Base-by-base conservation (phyloP, 2,329 filamentous ascomycete species). In the Paecilomyces dactylethromorphus region DNA sequence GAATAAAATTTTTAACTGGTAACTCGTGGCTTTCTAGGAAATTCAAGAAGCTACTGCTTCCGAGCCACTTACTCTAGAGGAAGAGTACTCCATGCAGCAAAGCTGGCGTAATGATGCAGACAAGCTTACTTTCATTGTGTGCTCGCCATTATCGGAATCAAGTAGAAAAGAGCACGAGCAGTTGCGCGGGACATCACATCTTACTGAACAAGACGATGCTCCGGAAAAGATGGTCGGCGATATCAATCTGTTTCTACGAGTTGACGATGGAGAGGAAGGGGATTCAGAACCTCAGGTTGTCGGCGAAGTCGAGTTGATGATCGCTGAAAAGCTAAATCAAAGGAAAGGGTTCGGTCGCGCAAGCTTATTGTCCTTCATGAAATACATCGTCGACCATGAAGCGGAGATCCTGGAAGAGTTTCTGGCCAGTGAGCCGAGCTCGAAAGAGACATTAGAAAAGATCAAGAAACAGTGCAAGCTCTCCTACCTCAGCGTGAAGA, bases 91-190 rank as follows among this genome's bases (percentile, higher is more conserved):
- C 55, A 97, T 97, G 87, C 93, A 97, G 74, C 77, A 78, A n/a
- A 91, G 87, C 63, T 97, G 93, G 93, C 87, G 92, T 39, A 78
- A 78, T 21, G 90, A 94, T 50, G 74, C 78, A 26, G 92, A 97
- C 75, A 97, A 97, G 76, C 74, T 97, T 61, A 97, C 93, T 0
- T 97, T 97, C 66, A 96, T 97, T 71, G 75, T 90, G 57, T 96
- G 91, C 69, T 76, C 80, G 10, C 82, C 85, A 0, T 8, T 53
- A 59, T 56, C 26, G 35, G 51, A 33, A n/a, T 32, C 13, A 33
- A 49, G 12, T 60, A 58, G 12, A 58, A 61, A 29, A 51, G 57
- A 33, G 52, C 57, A 1, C 66, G 39, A 45, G 39, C 39, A 18
- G 18, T n/a, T n/a, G 39, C 10, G 39, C n/a, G 39, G 39, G 6